Conservation (phyloP, 2,329 filamentous ascomycete species). For the Fusarium robinianum region DNA sequence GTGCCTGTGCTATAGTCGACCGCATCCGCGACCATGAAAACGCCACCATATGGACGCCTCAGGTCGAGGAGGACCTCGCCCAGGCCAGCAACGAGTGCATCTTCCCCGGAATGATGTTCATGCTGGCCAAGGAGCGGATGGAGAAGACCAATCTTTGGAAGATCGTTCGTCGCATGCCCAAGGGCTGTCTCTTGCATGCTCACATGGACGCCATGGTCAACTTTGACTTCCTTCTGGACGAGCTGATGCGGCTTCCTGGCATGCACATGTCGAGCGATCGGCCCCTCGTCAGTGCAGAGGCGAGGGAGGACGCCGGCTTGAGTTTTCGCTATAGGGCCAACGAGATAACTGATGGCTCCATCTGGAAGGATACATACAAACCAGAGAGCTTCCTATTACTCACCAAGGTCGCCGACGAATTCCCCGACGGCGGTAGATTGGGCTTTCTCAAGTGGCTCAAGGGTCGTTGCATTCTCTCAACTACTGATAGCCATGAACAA, state of each 20-base stretch:
- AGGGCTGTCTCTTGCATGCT: conserved; percentile 83
- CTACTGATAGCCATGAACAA: conserved; percentile 74
- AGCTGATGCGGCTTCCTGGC: conserved; percentile 71
- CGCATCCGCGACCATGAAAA: conserved; percentile 80
- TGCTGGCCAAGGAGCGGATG: conserved; percentile 81
- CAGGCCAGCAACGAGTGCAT: conserved; percentile 65
- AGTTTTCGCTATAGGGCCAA: conserved; percentile 64
- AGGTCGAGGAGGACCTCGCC: conserved; percentile 71
- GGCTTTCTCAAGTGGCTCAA: conserved; percentile 82
- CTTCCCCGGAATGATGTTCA: conserved; percentile 94
- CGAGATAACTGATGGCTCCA: conserved; percentile 50
- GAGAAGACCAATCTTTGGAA: conserved; percentile 83
- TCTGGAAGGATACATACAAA: conserved; percentile 71
- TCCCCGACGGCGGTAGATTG: conserved; percentile 70
- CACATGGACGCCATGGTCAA: conserved; percentile 93
- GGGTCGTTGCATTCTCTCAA: conserved; percentile 70
- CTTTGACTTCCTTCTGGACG: conserved; percentile 75
- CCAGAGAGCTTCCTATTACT: conserved; percentile 62
- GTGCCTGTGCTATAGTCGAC: conserved; percentile 79
- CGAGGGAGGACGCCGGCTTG: conserved; percentile 59
- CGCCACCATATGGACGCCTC: conserved; percentile 73
- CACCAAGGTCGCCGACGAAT: conserved; percentile 69
- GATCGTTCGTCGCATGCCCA: conserved; percentile 85
- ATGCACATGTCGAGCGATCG: conserved; percentile 71
- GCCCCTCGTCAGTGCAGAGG: conserved; percentile 58